Evolutionary conservation across 2,329 filamentous ascomycete species (phyloP).

Genomic region (Aspergillus alliaceus): DNA sequence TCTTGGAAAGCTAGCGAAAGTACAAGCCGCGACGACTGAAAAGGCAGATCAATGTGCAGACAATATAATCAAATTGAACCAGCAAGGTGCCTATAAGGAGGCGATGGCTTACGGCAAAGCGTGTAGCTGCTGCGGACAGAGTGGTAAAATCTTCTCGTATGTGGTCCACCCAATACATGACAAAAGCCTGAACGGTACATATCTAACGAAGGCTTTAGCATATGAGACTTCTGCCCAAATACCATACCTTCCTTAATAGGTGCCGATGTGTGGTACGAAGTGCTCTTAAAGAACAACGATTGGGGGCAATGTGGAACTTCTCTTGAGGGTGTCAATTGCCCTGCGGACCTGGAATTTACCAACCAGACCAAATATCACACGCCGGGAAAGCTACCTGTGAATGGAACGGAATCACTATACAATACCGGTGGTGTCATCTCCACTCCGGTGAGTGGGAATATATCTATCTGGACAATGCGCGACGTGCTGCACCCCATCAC

Average conservation of each 20-base stretch:
- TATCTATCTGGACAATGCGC: slow-evolving; percentile 13
- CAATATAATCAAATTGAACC: neutral
- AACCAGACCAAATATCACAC: slow-evolving; percentile 10
- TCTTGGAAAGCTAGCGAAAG: slow-evolving; percentile 8
- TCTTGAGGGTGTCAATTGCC: slow-evolving; percentile 15
- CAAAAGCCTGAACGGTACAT: neutral
- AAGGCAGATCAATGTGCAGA: neutral
- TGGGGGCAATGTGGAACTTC: slow-evolving; percentile 14
- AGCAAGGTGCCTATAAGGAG: neutral
- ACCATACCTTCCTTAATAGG: slow-evolving; percentile 10
- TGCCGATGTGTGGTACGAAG: slow-evolving; percentile 7
- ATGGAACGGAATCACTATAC: slow-evolving; percentile 14
- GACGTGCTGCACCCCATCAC: neutral
- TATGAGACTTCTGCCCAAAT: slow-evolving; percentile 18
- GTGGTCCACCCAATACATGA: neutral
- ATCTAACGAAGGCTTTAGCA: slow-evolving; percentile 1
- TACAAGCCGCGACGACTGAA: neutral
- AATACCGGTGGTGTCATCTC: slow-evolving; percentile 14
- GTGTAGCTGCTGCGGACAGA: slow-evolving; percentile 16
- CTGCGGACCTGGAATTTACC: slow-evolving; percentile 10
- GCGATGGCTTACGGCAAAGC: slow-evolving; percentile 1
- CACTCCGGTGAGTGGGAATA: slow-evolving; percentile 14
- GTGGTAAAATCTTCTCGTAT: slow-evolving; percentile 16
- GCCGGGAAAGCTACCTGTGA: slow-evolving; percentile 8
- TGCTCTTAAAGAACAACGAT: neutral